Conservation (phyloP, 768 basidiomycete species). For the Chlorophyllum brunneum region DNA sequence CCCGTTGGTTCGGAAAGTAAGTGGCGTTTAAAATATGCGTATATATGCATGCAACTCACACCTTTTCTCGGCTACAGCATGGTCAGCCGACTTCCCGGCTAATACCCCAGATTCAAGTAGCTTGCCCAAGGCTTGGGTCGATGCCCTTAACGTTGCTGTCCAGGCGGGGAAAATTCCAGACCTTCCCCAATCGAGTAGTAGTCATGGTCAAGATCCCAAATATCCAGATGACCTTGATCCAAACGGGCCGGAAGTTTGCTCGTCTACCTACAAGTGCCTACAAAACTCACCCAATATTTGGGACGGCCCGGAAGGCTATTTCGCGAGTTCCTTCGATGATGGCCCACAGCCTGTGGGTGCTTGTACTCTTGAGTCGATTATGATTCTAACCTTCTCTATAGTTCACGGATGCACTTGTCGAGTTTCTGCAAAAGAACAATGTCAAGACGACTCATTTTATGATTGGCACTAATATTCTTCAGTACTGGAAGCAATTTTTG, state of each 20-base stretch:
- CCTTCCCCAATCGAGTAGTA: conserved; percentile 46
- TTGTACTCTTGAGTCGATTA: background rate
- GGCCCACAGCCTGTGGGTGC: conserved; percentile 54
- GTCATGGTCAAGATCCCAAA: conserved; percentile 32
- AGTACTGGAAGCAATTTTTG: conserved; percentile 51
- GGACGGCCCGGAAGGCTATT: conserved; percentile 69
- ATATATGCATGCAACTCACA: background rate
- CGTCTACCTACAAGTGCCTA: conserved; percentile 67
- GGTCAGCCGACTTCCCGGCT: conserved; percentile 59
- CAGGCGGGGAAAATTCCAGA: conserved; percentile 70
- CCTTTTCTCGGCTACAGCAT: conserved; percentile 35
- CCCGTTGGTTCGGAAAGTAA: conserved; percentile 58
- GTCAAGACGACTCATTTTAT: conserved; percentile 83
- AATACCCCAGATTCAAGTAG: conserved; percentile 39
- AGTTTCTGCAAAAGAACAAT: conserved; percentile 65
- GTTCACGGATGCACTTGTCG: conserved; percentile 47
- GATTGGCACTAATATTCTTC: conserved; percentile 77
- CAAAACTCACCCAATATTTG: conserved; percentile 55
- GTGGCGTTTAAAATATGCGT: conserved; percentile 15
- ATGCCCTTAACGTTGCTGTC: conserved; percentile 65
- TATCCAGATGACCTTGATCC: conserved; percentile 45
- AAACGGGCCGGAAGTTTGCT: conserved; percentile 59
- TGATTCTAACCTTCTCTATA: conserved; percentile 15
- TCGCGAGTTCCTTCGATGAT: conserved; percentile 76
- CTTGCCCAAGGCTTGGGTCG: conserved; percentile 68